Conservation (phyloP, 805 yeast species). For the Kodamaea neixiangensis region DNA sequence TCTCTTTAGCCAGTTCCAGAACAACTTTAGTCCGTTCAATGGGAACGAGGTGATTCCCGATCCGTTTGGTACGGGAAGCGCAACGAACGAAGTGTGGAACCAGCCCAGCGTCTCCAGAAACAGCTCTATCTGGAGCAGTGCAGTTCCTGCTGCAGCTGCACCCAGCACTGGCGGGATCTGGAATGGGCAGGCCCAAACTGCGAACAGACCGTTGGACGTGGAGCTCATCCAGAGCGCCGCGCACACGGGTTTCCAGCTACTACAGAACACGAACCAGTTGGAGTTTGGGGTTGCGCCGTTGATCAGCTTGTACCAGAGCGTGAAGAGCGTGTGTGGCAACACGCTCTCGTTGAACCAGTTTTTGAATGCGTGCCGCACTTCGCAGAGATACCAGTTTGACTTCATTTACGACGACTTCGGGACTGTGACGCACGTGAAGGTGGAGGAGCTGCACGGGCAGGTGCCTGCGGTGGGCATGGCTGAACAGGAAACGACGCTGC, state of each 20-base stretch:
- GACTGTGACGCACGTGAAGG: slow-evolving; percentile 44
- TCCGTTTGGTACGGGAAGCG: background rate
- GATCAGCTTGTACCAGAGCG: slow-evolving; percentile 32
- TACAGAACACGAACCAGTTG: slow-evolving; percentile 38
- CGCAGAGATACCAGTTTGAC: slow-evolving; percentile 39
- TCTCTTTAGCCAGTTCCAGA: slow-evolving; percentile 6
- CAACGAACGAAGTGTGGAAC: slow-evolving; percentile 1
- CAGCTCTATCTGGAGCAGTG: slow-evolving; percentile 35
- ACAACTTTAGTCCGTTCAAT: slow-evolving; percentile 22
- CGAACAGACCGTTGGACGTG: slow-evolving; percentile 18
- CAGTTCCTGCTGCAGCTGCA: slow-evolving; percentile 4
- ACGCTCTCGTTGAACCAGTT: slow-evolving; percentile 34
- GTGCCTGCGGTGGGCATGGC: background rate
- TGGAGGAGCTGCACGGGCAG: slow-evolving; percentile 14
- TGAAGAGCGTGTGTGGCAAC: slow-evolving; percentile 30
- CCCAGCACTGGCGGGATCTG: background rate
- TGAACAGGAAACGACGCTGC: background rate
- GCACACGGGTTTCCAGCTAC: slow-evolving; percentile 37
- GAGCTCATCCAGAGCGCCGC: slow-evolving; percentile 46
- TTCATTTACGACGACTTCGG: slow-evolving; percentile 48
- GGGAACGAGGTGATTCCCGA: slow-evolving; percentile 3
- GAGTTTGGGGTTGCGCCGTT: slow-evolving; percentile 40
- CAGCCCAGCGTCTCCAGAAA: slow-evolving; percentile 18
- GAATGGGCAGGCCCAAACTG: background rate
- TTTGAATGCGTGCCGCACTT: slow-evolving; percentile 27